Evolutionary conservation across 805 yeast genomes (phyloP).

Genomic region (Saturnispora quitensis): DNA sequence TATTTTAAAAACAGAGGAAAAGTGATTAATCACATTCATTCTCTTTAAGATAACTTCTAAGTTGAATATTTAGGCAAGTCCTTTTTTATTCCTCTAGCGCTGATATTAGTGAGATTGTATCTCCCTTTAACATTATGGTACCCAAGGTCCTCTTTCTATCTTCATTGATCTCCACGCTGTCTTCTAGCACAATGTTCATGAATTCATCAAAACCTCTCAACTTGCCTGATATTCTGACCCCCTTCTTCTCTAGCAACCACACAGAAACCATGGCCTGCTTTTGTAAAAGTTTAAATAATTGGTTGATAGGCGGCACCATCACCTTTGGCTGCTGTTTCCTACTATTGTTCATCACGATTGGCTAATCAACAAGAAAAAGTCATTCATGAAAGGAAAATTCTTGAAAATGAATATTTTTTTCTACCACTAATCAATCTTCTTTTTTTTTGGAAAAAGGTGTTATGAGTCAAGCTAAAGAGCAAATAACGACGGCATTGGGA

Average conservation of each 20-base stretch:
- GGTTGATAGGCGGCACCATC: constrained; percentile 85
- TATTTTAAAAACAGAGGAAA: background rate
- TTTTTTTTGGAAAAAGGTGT: background rate
- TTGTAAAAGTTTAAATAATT: constrained; percentile 79
- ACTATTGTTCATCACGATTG: background rate
- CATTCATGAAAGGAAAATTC: background rate
- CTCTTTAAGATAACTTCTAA: no score
- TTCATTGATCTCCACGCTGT: constrained; percentile 56
- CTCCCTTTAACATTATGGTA: constrained; percentile 80
- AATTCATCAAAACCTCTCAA: constrained; percentile 95
- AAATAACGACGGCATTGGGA: constrained; percentile 37
- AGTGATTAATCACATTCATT: constrained; percentile 7
- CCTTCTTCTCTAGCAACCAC: constrained; percentile 85
- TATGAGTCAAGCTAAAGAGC: background rate
- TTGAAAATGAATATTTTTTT: background rate
- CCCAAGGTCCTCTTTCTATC: constrained; percentile 46
- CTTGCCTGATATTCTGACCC: constrained; percentile 68
- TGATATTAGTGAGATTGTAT: constrained; percentile 75
- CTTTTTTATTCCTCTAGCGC: constrained; percentile 10
- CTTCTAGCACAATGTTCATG: constrained; percentile 70
- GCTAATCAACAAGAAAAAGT: background rate
- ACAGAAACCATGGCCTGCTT: constrained; percentile 71
- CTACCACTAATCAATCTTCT: background rate
- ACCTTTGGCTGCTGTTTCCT: constrained; percentile 21
- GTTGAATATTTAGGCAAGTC: background rate